Conservation (phyloP, 306 rosid species). For the Delonix regia region DNA sequence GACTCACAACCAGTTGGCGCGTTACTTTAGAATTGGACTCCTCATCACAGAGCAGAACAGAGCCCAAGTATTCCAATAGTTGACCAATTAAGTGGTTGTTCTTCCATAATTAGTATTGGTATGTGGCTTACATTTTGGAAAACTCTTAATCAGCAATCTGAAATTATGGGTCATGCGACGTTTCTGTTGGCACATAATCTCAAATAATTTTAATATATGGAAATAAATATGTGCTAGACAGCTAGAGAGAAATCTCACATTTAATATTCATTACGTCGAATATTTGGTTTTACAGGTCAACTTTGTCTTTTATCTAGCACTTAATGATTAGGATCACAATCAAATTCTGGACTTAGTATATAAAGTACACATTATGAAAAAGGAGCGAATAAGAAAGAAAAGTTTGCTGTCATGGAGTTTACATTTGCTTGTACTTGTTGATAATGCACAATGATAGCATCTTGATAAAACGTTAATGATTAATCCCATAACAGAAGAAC, state of each 20-base stretch:
- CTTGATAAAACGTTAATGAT: not conserved
- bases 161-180: not conserved
- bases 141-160: not conserved
- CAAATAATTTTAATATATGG: not conserved
- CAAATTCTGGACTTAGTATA: not conserved
- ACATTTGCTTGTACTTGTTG: too few species aligned
- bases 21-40: not conserved
- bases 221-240: not conserved
- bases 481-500: too few species aligned
- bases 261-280: not conserved
- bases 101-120: constrained; percentile 1
- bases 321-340: not conserved
- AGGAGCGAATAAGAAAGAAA: not conserved
- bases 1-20: not conserved
- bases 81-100: not conserved
- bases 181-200: not conserved
- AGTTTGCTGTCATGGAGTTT: too few species aligned
- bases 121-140: not conserved
- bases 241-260: not conserved
- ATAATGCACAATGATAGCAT: too few species aligned
- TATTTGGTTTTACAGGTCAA: not conserved
- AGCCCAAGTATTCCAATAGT: not conserved
- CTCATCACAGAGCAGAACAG: not conserved
- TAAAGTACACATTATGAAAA: constrained; percentile 10
- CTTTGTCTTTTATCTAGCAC: not conserved